phyloP scores from a whole-genome alignment of 768 basidiomycete genomes.

The Xerocomellus dryophilus region DNA sequence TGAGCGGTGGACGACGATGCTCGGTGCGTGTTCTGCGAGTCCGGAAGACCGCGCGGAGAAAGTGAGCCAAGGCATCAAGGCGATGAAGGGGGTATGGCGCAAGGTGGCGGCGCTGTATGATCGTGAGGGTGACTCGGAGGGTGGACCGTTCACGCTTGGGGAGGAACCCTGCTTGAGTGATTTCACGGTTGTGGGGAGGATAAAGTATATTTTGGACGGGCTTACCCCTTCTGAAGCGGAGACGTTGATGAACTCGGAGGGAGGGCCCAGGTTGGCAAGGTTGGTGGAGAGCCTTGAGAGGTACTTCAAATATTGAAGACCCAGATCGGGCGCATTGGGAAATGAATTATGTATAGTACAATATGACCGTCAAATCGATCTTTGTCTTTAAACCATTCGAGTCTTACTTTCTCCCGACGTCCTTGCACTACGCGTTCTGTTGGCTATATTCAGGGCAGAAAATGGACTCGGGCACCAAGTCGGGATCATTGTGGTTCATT shows the following conservation, averaged over 20 bases:
- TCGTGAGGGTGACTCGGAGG: background rate
- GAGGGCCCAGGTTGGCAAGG: slow-evolving; percentile 5
- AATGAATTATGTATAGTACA: too few species aligned
- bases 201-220: slow-evolving; percentile 10
- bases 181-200: slow-evolving; percentile 19
- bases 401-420: too few species aligned
- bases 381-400: too few species aligned
- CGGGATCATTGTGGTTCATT: background rate
- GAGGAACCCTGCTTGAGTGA: slow-evolving; percentile 20
- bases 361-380: too few species aligned
- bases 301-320: slow-evolving; percentile 11
- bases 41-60: slow-evolving; percentile 29
- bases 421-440: background rate
- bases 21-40: slow-evolving; percentile 18
- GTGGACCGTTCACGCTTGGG: slow-evolving; percentile 11
- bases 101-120: slow-evolving; percentile 15
- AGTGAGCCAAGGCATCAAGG: slow-evolving; percentile 5
- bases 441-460: background rate
- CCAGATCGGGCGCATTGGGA: too few species aligned
- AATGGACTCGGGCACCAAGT: background rate
- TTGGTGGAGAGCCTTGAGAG: slow-evolving; percentile 17
- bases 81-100: slow-evolving; percentile 29
- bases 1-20: slow-evolving; percentile 35
- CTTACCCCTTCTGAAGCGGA: slow-evolving; percentile 13
- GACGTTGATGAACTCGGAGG: slow-evolving; percentile 5